Percentiles rank a stretch among this genome's conserved stretches.
Conservation (phyloP, 768 basidiomycete genomes). For the Tylopilus plumbeoviolaceoides region DNA sequence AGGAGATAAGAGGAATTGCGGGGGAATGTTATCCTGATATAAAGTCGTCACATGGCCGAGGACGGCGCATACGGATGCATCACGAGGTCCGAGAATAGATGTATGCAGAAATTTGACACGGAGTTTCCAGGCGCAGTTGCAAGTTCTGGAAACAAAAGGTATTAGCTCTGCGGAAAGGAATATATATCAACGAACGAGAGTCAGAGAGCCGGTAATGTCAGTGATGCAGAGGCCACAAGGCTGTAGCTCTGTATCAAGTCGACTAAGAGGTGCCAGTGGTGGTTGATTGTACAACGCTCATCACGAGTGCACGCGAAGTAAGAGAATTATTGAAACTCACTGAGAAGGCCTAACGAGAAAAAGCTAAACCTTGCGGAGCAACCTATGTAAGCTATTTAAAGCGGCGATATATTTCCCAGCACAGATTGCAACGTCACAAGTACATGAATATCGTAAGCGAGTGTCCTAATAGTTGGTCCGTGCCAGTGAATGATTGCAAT, state of each 20-base stretch:
- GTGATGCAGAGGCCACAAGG: slow-evolving; percentile 46
- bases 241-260: slow-evolving; percentile 49
- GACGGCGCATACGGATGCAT: neutral
- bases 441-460: neutral
- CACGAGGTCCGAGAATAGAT: neutral
- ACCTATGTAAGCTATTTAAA: neutral
- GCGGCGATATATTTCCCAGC: neutral
- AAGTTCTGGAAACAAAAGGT: slow-evolving; percentile 9
- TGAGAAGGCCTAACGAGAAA: neutral
- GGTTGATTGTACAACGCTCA: slow-evolving; percentile 77
- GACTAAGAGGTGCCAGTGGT: slow-evolving; percentile 91
- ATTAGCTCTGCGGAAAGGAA: slow-evolving; percentile 16
- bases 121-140: too few relatives aligned
- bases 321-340: slow-evolving; percentile 17
- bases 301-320: slow-evolving; percentile 38
- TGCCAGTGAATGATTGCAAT: neutral
- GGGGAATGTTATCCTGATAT: neutral
- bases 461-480: too few relatives aligned
- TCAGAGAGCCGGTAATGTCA: slow-evolving; percentile 76
- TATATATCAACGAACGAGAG: slow-evolving; percentile 6
- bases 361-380: neutral
- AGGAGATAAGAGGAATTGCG: slow-evolving; percentile 4
- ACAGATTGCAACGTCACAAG: neutral
- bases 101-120: neutral
- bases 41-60: neutral